Conservation (phyloP, 225 moss, liverwort and hornwort species). For the Rhytidiadelphus loreus region DNA sequence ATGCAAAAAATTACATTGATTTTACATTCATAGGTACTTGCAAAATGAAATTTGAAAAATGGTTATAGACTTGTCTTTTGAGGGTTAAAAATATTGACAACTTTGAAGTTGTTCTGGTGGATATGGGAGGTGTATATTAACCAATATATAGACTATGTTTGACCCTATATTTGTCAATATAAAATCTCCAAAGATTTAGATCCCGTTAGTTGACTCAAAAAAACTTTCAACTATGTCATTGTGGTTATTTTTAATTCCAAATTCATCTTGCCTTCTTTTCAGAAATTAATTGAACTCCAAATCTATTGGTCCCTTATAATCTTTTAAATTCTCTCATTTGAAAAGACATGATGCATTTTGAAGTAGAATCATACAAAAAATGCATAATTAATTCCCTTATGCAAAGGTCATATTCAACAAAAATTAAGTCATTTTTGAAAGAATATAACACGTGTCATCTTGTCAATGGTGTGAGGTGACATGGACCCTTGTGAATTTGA, state of each 20-base stretch:
- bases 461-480: rapidly evolving
- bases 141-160: neutral
- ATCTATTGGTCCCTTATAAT: neutral
- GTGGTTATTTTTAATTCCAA: neutral
- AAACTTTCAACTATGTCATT: rapidly evolving
- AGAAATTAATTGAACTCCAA: rapidly evolving
- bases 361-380: too few relatives aligned
- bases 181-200: rapidly evolving
- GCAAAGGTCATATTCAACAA: too few relatives aligned
- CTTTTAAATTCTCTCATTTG: neutral
- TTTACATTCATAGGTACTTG: neutral
- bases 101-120: neutral
- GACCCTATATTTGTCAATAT: neutral
- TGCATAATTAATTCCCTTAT: too few relatives aligned
- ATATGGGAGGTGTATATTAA: neutral
- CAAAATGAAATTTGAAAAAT: neutral
- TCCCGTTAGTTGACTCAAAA: rapidly evolving
- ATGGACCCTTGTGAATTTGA: too few relatives aligned
- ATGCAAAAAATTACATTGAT: too few relatives aligned
- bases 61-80: neutral
- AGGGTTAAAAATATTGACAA: neutral
- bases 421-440: too few relatives aligned
- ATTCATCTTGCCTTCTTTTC: rapidly evolving
- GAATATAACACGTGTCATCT: too few relatives aligned
- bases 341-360: too few relatives aligned